phyloP scores from a whole-genome alignment of 2,329 filamentous ascomycete species.

The Botrytis paeoniae region DNA sequence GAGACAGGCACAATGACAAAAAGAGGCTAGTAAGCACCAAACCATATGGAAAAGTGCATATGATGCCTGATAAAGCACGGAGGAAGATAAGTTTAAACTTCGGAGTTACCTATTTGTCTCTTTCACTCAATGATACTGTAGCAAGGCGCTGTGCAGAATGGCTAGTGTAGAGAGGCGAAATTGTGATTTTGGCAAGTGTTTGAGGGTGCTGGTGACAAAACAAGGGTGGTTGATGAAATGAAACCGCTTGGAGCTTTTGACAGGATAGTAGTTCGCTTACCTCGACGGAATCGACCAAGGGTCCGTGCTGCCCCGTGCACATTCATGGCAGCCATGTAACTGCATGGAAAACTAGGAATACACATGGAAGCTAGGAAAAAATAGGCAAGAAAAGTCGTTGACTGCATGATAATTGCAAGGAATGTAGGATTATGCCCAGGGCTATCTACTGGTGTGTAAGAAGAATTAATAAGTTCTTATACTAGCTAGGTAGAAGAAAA shows the following conservation, averaged over 20 bases:
- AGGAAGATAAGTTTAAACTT: neutral
- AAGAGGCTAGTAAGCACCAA: slow-evolving; percentile 5
- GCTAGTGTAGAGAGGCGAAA: neutral
- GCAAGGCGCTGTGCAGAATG: neutral
- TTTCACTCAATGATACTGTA: neutral
- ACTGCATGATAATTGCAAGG: slow-evolving; percentile 18
- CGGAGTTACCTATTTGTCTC: slow-evolving; percentile 1
- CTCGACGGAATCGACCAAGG: slow-evolving; percentile 15
- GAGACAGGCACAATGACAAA: slow-evolving; percentile 26
- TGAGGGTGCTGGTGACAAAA: slow-evolving; percentile 12
- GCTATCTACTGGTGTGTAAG: neutral
- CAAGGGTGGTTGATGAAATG: slow-evolving; percentile 23
- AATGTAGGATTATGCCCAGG: neutral
- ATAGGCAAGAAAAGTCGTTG: neutral
- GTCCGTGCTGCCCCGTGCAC: slow-evolving; percentile 27
- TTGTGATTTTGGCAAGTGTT: slow-evolving; percentile 8
- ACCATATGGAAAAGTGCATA: neutral
- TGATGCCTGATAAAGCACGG: neutral
- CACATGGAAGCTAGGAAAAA: neutral
- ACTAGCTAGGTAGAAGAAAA: neutral
- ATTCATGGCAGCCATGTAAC: slow-evolving; percentile 11
- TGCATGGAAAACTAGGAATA: slow-evolving; percentile 9
- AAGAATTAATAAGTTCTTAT: neutral
- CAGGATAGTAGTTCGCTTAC: slow-evolving; percentile 19
- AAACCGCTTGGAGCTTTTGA: slow-evolving; percentile 29